These are phyloP conservation scores for Lachancea sp. DNA, from an alignment of 805 yeast species.

Conservation along the genomic window DNA sequence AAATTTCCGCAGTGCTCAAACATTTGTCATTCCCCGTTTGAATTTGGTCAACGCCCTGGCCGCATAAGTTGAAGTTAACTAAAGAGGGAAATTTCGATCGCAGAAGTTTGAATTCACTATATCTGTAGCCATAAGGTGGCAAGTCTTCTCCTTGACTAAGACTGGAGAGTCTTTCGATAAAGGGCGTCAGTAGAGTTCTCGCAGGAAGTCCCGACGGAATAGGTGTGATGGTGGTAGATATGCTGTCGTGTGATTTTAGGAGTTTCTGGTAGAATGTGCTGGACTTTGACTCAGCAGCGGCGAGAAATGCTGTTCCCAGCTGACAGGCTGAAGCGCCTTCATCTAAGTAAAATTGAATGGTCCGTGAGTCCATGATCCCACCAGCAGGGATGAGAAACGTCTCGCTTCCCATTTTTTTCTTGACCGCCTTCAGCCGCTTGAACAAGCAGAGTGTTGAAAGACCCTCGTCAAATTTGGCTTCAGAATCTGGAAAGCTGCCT, in stretches of 20 bases:
- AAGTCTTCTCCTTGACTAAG: constrained; percentile 12
- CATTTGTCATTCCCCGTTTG: background rate
- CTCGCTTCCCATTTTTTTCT: background rate
- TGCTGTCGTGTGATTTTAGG: constrained; percentile 15
- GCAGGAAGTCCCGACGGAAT: constrained; percentile 38
- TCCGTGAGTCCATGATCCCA: constrained; percentile 38
- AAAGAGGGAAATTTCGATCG: constrained; percentile 4
- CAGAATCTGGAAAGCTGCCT: constrained; percentile 37
- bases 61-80: constrained; percentile 10
- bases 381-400: constrained; percentile 45
- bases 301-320: constrained; percentile 48
- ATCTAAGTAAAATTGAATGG: constrained; percentile 29
- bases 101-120: constrained; percentile 31
- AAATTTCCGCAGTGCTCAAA: background rate
- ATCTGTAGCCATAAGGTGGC: constrained; percentile 35
- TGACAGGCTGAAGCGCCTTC: constrained; percentile 49
- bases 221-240: constrained; percentile 31
- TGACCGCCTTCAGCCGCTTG: background rate
- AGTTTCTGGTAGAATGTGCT: background rate
- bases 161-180: constrained; percentile 23
- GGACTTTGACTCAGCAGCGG: constrained; percentile 28
- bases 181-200: constrained; percentile 34
- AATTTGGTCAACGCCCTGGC: constrained; percentile 6
- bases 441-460: constrained; percentile 33
- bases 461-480: constrained; percentile 31